Conservation (phyloP, 805 yeast genomes). For the Metschnikowia vanudenii region DNA sequence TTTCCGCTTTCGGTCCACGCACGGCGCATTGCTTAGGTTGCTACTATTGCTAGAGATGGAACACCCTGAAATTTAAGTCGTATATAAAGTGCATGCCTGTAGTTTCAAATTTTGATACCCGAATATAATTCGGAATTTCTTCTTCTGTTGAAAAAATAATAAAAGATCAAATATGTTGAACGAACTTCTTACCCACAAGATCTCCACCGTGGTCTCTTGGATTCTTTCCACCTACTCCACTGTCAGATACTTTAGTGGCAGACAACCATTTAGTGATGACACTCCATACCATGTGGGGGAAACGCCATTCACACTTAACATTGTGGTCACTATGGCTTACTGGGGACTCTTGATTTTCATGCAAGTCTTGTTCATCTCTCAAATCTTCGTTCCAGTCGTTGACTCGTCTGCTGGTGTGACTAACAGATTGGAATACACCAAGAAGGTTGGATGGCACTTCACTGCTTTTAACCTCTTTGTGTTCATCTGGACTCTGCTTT, state of each 20-base stretch:
- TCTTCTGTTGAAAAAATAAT: neutral
- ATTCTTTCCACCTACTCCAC: constrained; percentile 56
- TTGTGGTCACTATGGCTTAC: constrained; percentile 48
- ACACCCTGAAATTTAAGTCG: constrained; percentile 2
- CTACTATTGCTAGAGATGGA: constrained; percentile 1
- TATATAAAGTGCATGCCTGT: constrained; percentile 4
- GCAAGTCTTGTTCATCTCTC: constrained; percentile 52
- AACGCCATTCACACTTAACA: constrained; percentile 71
- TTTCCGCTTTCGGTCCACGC: constrained; percentile 7
- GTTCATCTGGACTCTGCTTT: constrained; percentile 63
- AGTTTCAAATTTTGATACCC: neutral
- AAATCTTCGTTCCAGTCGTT: constrained; percentile 39
- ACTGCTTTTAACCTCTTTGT: constrained; percentile 57
- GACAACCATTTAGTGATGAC: constrained; percentile 45
- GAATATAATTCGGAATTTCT: no score
- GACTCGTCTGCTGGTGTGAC: constrained; percentile 16
- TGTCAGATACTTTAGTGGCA: constrained; percentile 55
- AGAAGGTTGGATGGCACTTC: constrained; percentile 59
- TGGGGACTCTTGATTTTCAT: constrained; percentile 55
- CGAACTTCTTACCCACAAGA: constrained; percentile 33
- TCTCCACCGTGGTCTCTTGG: constrained; percentile 52
- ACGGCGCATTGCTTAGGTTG: constrained; percentile 6
- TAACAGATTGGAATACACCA: constrained; percentile 27
- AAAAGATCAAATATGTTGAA: constrained; percentile 6
- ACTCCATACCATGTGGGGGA: constrained; percentile 51